These are phyloP conservation scores for Udeniomyces megalosporus DNA, from an alignment of 768 basidiomycete species.

Conservation along the genomic window DNA sequence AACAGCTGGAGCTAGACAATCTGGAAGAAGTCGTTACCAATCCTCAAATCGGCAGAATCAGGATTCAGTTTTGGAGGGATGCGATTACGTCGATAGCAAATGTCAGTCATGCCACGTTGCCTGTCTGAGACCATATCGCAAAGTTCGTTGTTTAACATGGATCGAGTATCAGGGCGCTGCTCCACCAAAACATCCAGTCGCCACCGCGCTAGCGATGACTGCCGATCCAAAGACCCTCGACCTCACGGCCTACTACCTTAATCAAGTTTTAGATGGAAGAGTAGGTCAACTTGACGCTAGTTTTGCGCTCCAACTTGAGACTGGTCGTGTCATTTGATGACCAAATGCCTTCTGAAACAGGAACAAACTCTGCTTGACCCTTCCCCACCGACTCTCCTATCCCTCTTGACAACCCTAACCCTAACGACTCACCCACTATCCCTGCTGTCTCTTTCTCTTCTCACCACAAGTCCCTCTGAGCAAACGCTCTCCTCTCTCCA, in stretches of 20 bases:
- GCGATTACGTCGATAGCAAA: constrained; percentile 50
- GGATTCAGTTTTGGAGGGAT: constrained; percentile 77
- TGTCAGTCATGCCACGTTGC: constrained; percentile 23
- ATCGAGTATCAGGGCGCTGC: constrained; percentile 35
- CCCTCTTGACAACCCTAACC: constrained; percentile 56
- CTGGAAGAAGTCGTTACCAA: constrained; percentile 55
- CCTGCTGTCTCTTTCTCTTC: constrained; percentile 56
- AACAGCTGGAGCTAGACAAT: constrained; percentile 9
- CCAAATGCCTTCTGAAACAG: constrained; percentile 27
- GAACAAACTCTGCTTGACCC: constrained; percentile 50
- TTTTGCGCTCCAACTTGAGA: too few species aligned
- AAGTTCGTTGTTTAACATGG: background rate
- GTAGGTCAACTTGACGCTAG: constrained; percentile 30
- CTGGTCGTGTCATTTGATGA: too few species aligned
- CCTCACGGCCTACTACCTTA: constrained; percentile 58
- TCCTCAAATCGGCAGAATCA: constrained; percentile 57
- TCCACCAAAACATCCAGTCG: constrained; percentile 69
- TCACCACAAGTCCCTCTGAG: constrained; percentile 38
- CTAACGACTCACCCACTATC: constrained; percentile 62
- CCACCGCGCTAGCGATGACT: constrained; percentile 50
- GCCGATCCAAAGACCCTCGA: constrained; percentile 33
- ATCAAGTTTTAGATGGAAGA: constrained; percentile 67
- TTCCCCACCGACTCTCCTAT: constrained; percentile 50
- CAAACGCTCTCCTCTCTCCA: constrained; percentile 57
- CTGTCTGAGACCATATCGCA: too few species aligned